Evolutionary conservation across 1,139 yeast genomes (phyloP), one percentile per base, ranked within the genome.

Genomic region (Suhomyces yuchorum): DNA sequence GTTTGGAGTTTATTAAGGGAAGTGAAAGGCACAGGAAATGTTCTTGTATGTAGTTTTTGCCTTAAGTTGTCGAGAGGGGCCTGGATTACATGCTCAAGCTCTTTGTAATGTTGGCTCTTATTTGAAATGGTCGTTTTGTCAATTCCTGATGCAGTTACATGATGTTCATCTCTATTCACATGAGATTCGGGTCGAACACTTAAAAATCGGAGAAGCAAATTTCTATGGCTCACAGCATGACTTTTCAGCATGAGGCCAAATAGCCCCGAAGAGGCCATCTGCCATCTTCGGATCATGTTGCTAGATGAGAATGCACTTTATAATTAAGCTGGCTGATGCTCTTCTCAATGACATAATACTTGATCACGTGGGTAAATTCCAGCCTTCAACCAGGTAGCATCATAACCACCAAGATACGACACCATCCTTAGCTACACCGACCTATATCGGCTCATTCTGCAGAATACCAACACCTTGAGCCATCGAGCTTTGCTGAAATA

Each of bases 1-100:
- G 14, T 11, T 8, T 40, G 28, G 12, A 52, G 44, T 23, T 41
- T 51, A 40, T 52, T 55, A 11, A 53, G 41, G 8, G 45, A 46
- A 3, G 41, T 42, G 28, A 42, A 51, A 7, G 55, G 52, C 8
- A 50, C 32, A 8, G 37, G 42, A 35, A 52, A 49, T 8, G 46
- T 11, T n/a, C 50, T 19, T n/a, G 14, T 22, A 11, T 40, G 23
- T 8, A 48, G 44, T 9, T 8, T 26, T 28, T 24, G 14, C 7
- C 12, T 17, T 14, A 50, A 39, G 11, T 19, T 19, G 4, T 24
- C 26, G 12, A 50, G 17, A 3, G 48, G 46, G 2, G 12, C n/a
- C 15, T 41, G 30, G 1, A 38, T 35, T 11, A 44, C 43, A 2
- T n/a, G 22, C 38, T 44, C 26, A 18, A 38, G 19, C 12, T 35